Percentiles rank a stretch among this genome's conserved stretches.
Conservation (phyloP, 1,284 basidiomycete species). For the Rhizoctonia solani region DNA sequence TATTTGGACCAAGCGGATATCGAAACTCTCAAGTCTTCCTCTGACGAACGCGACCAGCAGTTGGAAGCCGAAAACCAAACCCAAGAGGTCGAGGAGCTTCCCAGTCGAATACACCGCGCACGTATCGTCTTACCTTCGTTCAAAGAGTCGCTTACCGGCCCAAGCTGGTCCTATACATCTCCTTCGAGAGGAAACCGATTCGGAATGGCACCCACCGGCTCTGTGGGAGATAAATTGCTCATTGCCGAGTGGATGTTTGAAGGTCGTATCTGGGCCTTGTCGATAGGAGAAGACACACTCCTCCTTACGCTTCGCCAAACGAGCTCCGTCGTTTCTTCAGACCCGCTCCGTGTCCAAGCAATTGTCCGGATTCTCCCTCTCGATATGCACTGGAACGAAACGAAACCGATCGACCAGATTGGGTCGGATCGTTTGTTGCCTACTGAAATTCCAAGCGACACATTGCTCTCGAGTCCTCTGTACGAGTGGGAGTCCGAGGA, state of each 20-base stretch:
- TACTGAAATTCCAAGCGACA: neutral
- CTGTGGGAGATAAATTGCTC: conserved; percentile 14
- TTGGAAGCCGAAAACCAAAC: neutral
- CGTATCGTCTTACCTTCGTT: conserved; percentile 6
- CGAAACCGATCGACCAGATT: neutral
- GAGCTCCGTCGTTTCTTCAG: neutral
- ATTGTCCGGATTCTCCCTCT: conserved; percentile 7
- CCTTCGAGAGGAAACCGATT: neutral
- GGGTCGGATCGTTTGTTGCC: conserved; percentile 3
- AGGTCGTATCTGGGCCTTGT: conserved; percentile 18
- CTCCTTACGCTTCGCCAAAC: conserved; percentile 1
- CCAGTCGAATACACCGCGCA: conserved; percentile 1
- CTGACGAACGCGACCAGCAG: neutral
- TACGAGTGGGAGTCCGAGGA: conserved; percentile 18
- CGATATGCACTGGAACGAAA: neutral
- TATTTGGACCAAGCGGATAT: conserved; percentile 25
- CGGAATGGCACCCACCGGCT: neutral
- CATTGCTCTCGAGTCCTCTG: neutral
- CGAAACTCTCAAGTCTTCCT: conserved; percentile 23
- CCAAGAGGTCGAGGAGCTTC: neutral
- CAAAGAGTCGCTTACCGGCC: neutral
- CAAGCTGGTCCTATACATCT: neutral
- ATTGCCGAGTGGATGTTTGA: conserved; percentile 29
- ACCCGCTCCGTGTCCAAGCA: conserved; percentile 10
- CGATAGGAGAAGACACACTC: conserved; percentile 11